Percentiles rank a stretch among this genome's conserved stretches.
Evolutionary conservation across 2,329 filamentous ascomycete species (phyloP).

Genomic region (Alternaria ethzedia): DNA sequence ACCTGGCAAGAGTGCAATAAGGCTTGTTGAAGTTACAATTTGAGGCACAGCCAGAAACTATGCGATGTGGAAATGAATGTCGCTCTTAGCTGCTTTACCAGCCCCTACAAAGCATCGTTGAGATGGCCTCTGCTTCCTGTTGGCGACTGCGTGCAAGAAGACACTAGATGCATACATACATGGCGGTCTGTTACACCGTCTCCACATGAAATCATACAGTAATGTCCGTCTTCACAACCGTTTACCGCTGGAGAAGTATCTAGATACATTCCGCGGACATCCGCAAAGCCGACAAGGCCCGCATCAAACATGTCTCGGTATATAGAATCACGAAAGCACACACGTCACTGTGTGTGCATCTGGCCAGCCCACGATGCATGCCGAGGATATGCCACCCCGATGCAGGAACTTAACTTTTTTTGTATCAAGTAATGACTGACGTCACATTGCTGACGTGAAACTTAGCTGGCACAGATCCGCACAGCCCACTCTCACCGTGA

Average conservation of each 20-base stretch:
- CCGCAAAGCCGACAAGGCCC: not conserved
- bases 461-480: slow-evolving; percentile 14
- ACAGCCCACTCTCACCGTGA: not conserved
- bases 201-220: not conserved
- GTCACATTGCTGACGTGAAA: slow-evolving; percentile 24
- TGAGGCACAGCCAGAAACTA: not conserved
- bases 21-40: not conserved
- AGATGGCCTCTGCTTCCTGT: not conserved
- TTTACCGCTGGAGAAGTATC: not conserved
- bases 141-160: not conserved
- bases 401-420: slow-evolving; percentile 7
- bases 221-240: not conserved
- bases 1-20: not conserved
- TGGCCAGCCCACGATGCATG: not conserved
- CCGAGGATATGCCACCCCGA: not conserved
- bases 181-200: not conserved
- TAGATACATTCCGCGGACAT: not conserved
- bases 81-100: not conserved
- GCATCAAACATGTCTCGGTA: not conserved
- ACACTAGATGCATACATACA: not conserved
- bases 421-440: slow-evolving; percentile 16
- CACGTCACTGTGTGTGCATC: slow-evolving; percentile 5
- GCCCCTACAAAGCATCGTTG: not conserved
- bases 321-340: not conserved
- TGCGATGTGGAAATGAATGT: not conserved